Evolutionary conservation across 495 filamentous ascomycete genomes (phyloP), one percentile per base, ranked within the genome.

Genomic region (Astrocystis sublimbata): DNA sequence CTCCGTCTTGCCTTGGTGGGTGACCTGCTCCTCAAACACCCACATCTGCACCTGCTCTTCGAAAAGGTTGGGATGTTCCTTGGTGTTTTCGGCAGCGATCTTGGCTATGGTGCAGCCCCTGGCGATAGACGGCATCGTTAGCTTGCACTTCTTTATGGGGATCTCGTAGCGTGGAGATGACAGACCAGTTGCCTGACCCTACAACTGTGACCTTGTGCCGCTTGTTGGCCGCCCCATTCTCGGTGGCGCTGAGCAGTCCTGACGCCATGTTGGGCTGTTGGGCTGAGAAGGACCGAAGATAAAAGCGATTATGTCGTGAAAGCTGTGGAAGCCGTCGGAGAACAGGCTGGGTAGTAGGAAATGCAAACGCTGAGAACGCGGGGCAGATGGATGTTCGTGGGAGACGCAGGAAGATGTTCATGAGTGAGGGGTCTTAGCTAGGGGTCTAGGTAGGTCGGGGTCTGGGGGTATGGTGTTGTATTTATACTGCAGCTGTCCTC

Each of bases 81-180:
- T 81, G 23, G 92, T 88, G 77, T 96, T 98, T 77, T 99, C 92
- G 60, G 94, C 92, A 52, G 96, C 83, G 62, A 99, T 93, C 78
- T 99, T 99, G 67, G 93, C 88, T 72, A 99, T 97, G 42, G 94
- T 92, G 41, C 91, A 93, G 65, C 96, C 96, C 91, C 90, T 93
- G 41, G 10, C 6, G 9, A 30, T 8, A 35, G 8, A 26, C 17
- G 24, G n/a, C 15, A 21, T n/a, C n/a, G n/a, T 62, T 62, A 62
- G 60, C 40, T 23, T 42, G 24, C 3, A 17, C n/a, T 19, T 35
- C 42, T 21, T 13, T 3, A 5, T 7, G 36, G 28, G 10, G 13
- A 23, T 10, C 21, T 13, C 2, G n/a, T n/a, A n/a, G n/a, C 6
- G 8, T 10, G 41, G 40, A 21, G 40, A 51, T 21, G 26, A 67